Evolutionary conservation across 805 yeast genomes (phyloP).

Genomic region (Lachancea nothofagi): DNA sequence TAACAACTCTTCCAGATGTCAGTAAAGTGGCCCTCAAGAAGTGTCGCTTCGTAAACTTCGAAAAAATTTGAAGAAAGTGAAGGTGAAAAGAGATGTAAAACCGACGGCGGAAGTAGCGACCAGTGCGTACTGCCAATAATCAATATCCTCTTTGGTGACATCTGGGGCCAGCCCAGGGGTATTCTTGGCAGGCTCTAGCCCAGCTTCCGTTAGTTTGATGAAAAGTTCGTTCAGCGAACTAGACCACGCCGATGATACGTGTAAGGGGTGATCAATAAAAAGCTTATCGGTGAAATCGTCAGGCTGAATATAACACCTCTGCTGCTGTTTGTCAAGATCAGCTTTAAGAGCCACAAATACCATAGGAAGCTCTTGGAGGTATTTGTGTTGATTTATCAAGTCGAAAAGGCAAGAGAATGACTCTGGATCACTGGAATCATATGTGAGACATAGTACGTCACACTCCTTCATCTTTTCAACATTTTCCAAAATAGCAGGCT

Average conservation of each 20-base stretch:
- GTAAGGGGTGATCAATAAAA: constrained; percentile 73
- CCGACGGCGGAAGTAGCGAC: constrained; percentile 68
- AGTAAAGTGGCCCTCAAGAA: background rate
- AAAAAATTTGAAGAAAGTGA: constrained; percentile 53
- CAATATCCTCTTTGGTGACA: constrained; percentile 44
- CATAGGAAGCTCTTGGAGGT: constrained; percentile 63
- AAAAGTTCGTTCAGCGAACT: constrained; percentile 80
- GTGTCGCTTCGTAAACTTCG: constrained; percentile 17
- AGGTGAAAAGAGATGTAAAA: constrained; percentile 54
- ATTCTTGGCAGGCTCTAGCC: constrained; percentile 66
- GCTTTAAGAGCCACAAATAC: constrained; percentile 92
- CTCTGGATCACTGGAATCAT: constrained; percentile 95
- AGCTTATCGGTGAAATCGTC: constrained; percentile 72
- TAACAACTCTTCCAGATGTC: too few relatives aligned
- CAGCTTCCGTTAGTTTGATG: constrained; percentile 83
- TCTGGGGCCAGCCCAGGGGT: constrained; percentile 77
- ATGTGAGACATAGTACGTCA: constrained; percentile 83
- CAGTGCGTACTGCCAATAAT: constrained; percentile 45
- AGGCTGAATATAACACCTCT: constrained; percentile 78
- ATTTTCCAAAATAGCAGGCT: constrained; percentile 75
- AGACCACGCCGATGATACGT: constrained; percentile 86
- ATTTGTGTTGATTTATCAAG: constrained; percentile 53
- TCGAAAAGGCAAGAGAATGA: constrained; percentile 80
- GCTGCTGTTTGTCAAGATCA: constrained; percentile 93
- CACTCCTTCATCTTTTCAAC: constrained; percentile 67